Base-by-base conservation (phyloP, 75 land plant species). In the Pinus taeda region DNA sequence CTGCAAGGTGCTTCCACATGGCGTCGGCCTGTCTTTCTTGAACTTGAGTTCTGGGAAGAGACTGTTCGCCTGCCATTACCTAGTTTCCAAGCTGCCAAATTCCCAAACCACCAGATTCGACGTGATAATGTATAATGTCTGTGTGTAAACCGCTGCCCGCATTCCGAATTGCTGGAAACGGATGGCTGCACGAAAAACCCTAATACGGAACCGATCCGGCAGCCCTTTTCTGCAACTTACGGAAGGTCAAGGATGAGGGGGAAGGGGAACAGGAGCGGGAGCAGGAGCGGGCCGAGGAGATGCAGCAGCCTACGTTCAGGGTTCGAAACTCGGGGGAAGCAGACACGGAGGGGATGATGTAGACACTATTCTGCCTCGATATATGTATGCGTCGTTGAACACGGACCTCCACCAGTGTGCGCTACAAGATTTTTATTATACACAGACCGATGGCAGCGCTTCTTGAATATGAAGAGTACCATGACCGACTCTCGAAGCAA, bases 1-100 rank as follows among this genome's bases (percentile, higher is more conserved):
- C 72, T 69, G 22, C 72, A 36, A 69, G 55, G 55, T 49, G 39
- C 14, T 69, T 69, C 72, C 72, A 69, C 72, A 69, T 69, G 55
- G 55, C 55, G 9, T 49, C 49, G 49, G 49, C 55, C 72, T 69
- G 49, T 11, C 20, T 69, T n/a, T 69, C 72, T 15, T 45, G 49
- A 49, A 49, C 55, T 49, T 49, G 55, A 9, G 12, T 49, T 11
- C 9, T 49, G 12, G 55, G 55, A 49, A 9, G 11, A 39, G 22
- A 11, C 55, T 69, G 49, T 45, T 69, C 55, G 49, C 49, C 49
- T 7, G 49, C 72, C 72, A 69, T 69, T 4, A 21, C 26, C 70
- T 33, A 30, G 15, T 17, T 66, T 14, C 42, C 21, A n/a, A 42
- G 42, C 39, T 69, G 8, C 72, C 72, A 21, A 69, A 69, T 39